These are phyloP conservation scores for Cladosporium sp. DNA, from an alignment of 2,329 filamentous ascomycete genomes.

Conservation along the genomic window DNA sequence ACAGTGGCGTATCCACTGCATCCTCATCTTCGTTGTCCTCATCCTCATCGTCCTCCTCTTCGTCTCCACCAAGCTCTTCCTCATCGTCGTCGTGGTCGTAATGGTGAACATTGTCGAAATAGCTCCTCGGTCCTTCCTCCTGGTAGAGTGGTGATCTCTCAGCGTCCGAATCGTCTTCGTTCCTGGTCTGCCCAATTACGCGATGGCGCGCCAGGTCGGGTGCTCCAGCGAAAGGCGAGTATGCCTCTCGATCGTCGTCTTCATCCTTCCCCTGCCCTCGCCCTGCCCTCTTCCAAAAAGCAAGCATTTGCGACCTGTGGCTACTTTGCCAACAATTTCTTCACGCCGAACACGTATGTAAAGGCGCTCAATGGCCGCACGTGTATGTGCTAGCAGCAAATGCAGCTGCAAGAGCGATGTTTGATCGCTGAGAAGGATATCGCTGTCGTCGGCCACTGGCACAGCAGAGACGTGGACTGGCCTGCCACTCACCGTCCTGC, in stretches of 20 bases:
- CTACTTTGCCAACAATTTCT: background rate
- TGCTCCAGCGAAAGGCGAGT: constrained; percentile 19
- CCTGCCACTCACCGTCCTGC: constrained; percentile 2
- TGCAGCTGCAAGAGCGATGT: background rate
- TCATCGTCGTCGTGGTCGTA: constrained; percentile 21
- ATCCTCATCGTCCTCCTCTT: constrained; percentile 37
- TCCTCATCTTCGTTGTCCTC: constrained; percentile 42
- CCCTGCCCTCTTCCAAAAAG: constrained; percentile 10
- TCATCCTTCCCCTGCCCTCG: background rate
- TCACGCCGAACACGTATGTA: background rate
- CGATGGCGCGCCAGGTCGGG: constrained; percentile 26
- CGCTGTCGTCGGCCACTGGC: background rate
- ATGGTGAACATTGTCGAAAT: constrained; percentile 16
- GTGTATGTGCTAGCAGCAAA: background rate
- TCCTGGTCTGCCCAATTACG: constrained; percentile 17
- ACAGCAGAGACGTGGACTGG: background rate
- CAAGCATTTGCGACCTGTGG: background rate
- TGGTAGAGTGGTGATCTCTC: constrained; percentile 5
- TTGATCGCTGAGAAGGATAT: background rate
- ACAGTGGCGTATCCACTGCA: constrained; percentile 48
- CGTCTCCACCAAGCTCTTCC: constrained; percentile 30
- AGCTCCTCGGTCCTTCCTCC: constrained; percentile 10
- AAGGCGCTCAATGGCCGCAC: constrained; percentile 7
- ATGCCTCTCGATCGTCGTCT: constrained; percentile 8
- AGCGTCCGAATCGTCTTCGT: constrained; percentile 15